Evolutionary conservation across 179 eudicot genomes (phyloP), one percentile per base, ranked within the genome.

Genomic region (Corrigiola litoralis): DNA sequence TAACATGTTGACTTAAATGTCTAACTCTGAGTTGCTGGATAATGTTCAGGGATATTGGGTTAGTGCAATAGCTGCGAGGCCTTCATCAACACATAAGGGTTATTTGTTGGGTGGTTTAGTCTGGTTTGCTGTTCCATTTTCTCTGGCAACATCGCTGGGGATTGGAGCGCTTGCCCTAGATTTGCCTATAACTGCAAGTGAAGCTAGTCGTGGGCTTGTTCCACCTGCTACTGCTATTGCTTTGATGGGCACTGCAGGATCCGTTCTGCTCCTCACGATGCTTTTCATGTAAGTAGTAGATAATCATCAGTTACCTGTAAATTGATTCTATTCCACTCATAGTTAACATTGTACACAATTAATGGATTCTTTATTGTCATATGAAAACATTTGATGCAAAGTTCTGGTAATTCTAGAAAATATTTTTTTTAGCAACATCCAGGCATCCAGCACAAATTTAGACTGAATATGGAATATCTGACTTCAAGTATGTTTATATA

Each of bases 31-130:
- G 14, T 25, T 40, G 2, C 31, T 40, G 24, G 24, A 50, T 27
- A 28, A 5, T 21, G 9, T 40, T n/a, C 75, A 92, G 98, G 98
- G 98, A 27, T 92, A 92, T 70, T 92, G 96, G 98, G 90, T 92
- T 51, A 92, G 98, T 79, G 98, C 98, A n/a, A 92, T 92, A 72
- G 98, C 98, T 59, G 98, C 98, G 46, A 75, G 95, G 69, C 96
- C 98, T 49, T 87, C 98, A 40, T 92, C 98, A 32, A 92, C 98
- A 23, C 98, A 92, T 60, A 92, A 92, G 72, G 98, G 98, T 25
- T 92, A 92, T 65, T 71, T 92, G 73, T 72, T 92, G 73, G 98
- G 98, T 12, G 98, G 98, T 34, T 67, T 92, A 56, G 92, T 89
- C 11, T 92, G 98, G 98, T 89, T 92, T 76, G 90, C 98, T 7